Evolutionary conservation across 306 rosid genomes (phyloP).

Genomic region (Vigna trinervia): DNA sequence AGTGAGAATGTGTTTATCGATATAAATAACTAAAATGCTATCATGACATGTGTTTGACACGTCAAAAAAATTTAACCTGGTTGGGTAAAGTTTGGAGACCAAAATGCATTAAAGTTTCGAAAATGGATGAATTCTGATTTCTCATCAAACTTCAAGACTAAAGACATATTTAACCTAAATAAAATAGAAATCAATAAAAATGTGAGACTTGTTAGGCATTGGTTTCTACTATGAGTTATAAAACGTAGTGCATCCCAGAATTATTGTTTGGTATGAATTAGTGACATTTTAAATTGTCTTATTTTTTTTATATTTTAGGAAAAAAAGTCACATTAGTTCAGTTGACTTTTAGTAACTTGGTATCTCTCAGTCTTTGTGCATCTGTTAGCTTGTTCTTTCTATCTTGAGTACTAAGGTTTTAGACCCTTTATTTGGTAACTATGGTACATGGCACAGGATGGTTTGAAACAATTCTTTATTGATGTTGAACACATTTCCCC

Average conservation of each 20-base stretch:
- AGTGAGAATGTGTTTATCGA: no score
- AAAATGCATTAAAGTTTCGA: no score
- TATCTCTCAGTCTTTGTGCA: neutral
- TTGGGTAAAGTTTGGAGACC: no score
- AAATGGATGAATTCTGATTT: no score
- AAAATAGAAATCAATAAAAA: slow-evolving; percentile 10
- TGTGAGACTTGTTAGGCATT: slow-evolving; percentile 5
- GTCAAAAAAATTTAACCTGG: no score
- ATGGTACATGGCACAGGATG: neutral
- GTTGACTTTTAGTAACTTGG: neutral
- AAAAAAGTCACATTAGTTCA: slow-evolving; percentile 5
- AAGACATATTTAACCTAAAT: neutral
- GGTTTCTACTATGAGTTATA: slow-evolving; percentile 16
- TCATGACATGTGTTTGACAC: no score
- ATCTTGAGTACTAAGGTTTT: neutral
- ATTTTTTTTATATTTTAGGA: neutral
- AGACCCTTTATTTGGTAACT: neutral
- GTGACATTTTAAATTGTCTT: slow-evolving; percentile 11
- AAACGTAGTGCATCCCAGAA: neutral
- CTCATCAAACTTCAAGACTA: no score
- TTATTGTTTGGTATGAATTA: slow-evolving; percentile 21
- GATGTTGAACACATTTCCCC: slow-evolving; percentile 35
- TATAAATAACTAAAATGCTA: no score
- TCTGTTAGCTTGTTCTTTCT: slow-evolving; percentile 22
- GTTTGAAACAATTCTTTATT: slow-evolving; percentile 36